Evolutionary conservation across 768 basidiomycete genomes (phyloP).

Genomic region (Chalciporus chontae): DNA sequence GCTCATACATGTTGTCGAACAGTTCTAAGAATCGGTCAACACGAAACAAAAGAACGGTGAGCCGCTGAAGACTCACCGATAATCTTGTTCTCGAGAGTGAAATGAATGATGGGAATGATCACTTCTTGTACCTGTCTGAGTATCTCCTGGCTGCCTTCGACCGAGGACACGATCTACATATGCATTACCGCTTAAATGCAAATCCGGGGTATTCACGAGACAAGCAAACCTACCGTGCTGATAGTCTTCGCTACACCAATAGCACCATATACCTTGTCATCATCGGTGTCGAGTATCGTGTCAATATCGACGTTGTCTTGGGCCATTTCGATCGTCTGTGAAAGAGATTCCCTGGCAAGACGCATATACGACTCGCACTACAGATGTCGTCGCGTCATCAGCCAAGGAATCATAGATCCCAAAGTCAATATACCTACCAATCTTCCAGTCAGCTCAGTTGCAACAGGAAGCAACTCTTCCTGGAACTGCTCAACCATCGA

Average conservation of each 20-base stretch:
- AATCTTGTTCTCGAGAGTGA: conserved; percentile 73
- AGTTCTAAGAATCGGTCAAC: conserved; percentile 48
- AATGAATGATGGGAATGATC: conserved; percentile 71
- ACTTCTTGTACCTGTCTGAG: conserved; percentile 78
- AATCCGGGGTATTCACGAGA: background rate
- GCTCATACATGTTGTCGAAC: conserved; percentile 83
- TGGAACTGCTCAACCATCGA: conserved; percentile 85
- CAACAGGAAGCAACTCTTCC: conserved; percentile 79
- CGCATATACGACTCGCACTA: conserved; percentile 84
- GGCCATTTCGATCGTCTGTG: conserved; percentile 47
- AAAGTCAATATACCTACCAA: conserved; percentile 47
- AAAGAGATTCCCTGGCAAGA: conserved; percentile 64
- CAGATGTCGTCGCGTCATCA: background rate
- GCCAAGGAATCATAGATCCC: background rate
- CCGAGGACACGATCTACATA: conserved; percentile 66
- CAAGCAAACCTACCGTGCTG: conserved; percentile 51
- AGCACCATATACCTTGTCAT: conserved; percentile 83
- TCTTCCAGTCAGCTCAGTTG: conserved; percentile 72
- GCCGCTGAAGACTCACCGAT: conserved; percentile 49
- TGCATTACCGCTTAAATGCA: background rate
- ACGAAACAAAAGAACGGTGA: background rate
- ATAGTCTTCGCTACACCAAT: conserved; percentile 89
- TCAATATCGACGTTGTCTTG: conserved; percentile 54
- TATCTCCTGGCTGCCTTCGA: conserved; percentile 72
- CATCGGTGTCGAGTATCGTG: conserved; percentile 55